phyloP scores from a whole-genome alignment of 345 rosid genomes.

The Boechera divaricarpa region DNA sequence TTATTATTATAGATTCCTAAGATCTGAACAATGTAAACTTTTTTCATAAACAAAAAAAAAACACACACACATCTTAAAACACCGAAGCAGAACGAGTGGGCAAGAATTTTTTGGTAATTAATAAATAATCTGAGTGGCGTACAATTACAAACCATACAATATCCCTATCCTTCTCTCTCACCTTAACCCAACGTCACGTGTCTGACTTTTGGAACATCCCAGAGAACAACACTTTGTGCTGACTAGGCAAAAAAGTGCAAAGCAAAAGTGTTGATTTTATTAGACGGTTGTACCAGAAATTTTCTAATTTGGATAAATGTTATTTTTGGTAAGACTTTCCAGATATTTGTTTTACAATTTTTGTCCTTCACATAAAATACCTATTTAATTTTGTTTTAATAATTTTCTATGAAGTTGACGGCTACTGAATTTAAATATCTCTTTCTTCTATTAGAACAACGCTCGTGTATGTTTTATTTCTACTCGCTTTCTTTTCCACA shows the following conservation, averaged over 20 bases:
- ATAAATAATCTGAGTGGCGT: constrained; percentile 42
- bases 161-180: constrained; percentile 10
- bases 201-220: constrained; percentile 37
- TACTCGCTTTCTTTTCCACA: constrained; percentile 50
- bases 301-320: constrained; percentile 29
- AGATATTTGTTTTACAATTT: constrained; percentile 34
- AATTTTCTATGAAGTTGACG: constrained; percentile 21
- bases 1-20: too few species aligned
- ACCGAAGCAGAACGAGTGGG: constrained; percentile 28
- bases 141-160: constrained; percentile 33
- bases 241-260: constrained; percentile 44
- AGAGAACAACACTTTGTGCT: constrained; percentile 38
- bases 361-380: constrained; percentile 45
- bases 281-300: constrained; percentile 32
- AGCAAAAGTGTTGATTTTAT: constrained; percentile 18
- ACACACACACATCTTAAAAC: background rate
- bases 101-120: constrained; percentile 23
- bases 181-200: constrained; percentile 23
- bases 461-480: constrained; percentile 35
- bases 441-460: constrained; percentile 21
- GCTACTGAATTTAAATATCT: constrained; percentile 43
- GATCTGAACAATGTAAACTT: background rate
- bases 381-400: background rate
- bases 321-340: background rate
- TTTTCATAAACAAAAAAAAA: background rate